Evolutionary conservation across 495 filamentous ascomycete species (phyloP).

Genomic region (Thermochaetoides thermophila): DNA sequence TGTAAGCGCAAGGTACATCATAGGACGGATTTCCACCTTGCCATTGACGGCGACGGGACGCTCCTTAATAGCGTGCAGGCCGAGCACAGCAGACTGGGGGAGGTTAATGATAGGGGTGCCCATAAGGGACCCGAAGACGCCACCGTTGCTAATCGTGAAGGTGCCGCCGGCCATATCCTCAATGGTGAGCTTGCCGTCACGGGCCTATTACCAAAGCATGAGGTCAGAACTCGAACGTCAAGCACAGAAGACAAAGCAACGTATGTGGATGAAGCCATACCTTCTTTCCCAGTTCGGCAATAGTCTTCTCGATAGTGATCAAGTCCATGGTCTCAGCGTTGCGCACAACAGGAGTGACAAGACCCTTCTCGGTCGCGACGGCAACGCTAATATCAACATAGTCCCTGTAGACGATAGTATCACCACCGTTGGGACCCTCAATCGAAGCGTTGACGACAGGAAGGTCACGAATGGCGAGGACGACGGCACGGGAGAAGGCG

Average conservation of each 20-base stretch:
- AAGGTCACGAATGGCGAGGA: constrained; percentile 86
- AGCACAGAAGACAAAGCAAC: not conserved
- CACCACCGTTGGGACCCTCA: constrained; percentile 84
- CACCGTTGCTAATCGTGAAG: constrained; percentile 94
- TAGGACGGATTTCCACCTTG: constrained; percentile 84
- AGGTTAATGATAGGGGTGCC: constrained; percentile 99
- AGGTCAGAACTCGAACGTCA: constrained; percentile 7
- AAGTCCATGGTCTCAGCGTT: constrained; percentile 82
- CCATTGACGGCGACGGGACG: constrained; percentile 80
- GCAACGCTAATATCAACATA: constrained; percentile 97
- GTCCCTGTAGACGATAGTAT: constrained; percentile 95
- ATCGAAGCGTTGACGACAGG: constrained; percentile 97
- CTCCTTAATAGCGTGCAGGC: constrained; percentile 97
- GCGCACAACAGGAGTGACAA: constrained; percentile 91
- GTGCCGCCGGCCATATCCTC: constrained; percentile 99
- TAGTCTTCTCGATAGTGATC: constrained; percentile 77
- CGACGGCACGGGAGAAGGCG: constrained; percentile 82
- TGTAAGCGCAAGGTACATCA: constrained; percentile 97
- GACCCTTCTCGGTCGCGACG: constrained; percentile 92
- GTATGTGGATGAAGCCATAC: constrained; percentile 25
- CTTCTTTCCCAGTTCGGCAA: constrained; percentile 93
- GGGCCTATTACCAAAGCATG: constrained; percentile 42
- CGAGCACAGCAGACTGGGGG: constrained; percentile 87
- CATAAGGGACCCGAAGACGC: constrained; percentile 62
- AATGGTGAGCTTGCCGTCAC: constrained; percentile 93